These are phyloP conservation scores for Tieghemostelium lacteum DNA, from an alignment of 78 protist species.

Conservation along the genomic window DNA sequence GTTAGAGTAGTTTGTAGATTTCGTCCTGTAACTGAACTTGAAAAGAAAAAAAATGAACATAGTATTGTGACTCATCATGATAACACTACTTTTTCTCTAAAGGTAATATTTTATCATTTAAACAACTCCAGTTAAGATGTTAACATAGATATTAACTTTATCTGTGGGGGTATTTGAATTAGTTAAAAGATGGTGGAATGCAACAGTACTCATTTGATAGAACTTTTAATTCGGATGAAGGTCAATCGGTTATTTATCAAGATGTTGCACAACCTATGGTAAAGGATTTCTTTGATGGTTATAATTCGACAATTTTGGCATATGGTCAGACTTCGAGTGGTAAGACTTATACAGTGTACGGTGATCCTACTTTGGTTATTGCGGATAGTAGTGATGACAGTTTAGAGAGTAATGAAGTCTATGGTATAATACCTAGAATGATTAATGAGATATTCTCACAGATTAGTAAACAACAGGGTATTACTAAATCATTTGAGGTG, in stretches of 20 bases:
- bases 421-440: constrained; percentile 87
- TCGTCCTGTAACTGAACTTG: constrained; percentile 63
- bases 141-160: background rate
- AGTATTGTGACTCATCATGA: constrained; percentile 15
- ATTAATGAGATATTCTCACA: constrained; percentile 58
- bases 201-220: constrained; percentile 69
- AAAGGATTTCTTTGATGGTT: constrained; percentile 68
- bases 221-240: constrained; percentile 1
- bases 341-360: constrained; percentile 89
- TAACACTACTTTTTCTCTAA: constrained; percentile 16
- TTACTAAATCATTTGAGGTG: constrained; percentile 1
- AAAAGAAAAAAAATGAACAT: constrained; percentile 36
- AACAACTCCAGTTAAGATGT: background rate
- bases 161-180: background rate
- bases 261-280: constrained; percentile 71
- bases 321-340: constrained; percentile 92
- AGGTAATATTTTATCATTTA: constrained; percentile 6
- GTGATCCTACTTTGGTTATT: no score
- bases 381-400: constrained; percentile 15
- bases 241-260: constrained; percentile 16
- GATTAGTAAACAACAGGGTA: constrained; percentile 3
- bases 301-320: constrained; percentile 83
- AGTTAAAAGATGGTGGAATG: background rate
- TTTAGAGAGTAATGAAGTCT: background rate
- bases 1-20: constrained; percentile 62